Percentiles rank a stretch among this genome's conserved stretches.
phyloP scores from a whole-genome alignment of 2,329 filamentous ascomycete genomes.

The Phyllosticta paracitricarpa region DNA sequence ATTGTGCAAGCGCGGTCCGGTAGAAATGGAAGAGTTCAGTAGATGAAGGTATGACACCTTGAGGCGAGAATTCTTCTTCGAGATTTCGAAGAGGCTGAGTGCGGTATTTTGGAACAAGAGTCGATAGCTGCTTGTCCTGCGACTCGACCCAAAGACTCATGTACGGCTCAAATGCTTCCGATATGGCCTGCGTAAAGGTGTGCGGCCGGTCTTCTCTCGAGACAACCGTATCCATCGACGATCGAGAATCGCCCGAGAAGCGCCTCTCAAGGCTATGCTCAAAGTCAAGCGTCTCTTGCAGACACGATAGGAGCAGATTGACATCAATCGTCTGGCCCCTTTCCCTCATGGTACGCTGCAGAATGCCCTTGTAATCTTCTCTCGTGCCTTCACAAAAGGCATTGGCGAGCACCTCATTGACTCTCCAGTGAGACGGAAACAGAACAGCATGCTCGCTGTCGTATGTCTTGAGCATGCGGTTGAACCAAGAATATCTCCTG shows the following conservation, averaged over 20 bases:
- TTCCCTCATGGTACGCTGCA: constrained; percentile 72
- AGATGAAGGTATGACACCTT: constrained; percentile 83
- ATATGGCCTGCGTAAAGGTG: constrained; percentile 82
- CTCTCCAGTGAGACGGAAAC: constrained; percentile 80
- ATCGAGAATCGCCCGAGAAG: constrained; percentile 62
- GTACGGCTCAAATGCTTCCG: constrained; percentile 94
- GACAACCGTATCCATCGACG: constrained; percentile 81
- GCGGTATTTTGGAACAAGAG: constrained; percentile 80
- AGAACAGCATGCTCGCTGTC: constrained; percentile 85
- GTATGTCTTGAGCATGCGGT: constrained; percentile 87
- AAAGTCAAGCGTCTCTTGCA: constrained; percentile 95
- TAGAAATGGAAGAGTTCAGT: constrained; percentile 98
- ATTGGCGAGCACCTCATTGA: constrained; percentile 81
- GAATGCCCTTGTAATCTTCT: constrained; percentile 88
- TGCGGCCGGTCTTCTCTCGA: constrained; percentile 67
- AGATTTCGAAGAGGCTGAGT: constrained; percentile 66
- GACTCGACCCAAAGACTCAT: constrained; percentile 95
- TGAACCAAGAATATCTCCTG: constrained; percentile 91
- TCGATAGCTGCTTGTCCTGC: constrained; percentile 78
- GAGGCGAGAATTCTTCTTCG: constrained; percentile 86
- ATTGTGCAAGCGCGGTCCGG: constrained; percentile 83
- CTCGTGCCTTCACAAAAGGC: constrained; percentile 91
- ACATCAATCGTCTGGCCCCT: constrained; percentile 71
- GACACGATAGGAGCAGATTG: constrained; percentile 73
- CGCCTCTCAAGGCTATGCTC: constrained; percentile 82